These are phyloP conservation scores for Fomitopsis pinicola DNA, from an alignment of 1,284 basidiomycete species.

Conservation along the genomic window DNA sequence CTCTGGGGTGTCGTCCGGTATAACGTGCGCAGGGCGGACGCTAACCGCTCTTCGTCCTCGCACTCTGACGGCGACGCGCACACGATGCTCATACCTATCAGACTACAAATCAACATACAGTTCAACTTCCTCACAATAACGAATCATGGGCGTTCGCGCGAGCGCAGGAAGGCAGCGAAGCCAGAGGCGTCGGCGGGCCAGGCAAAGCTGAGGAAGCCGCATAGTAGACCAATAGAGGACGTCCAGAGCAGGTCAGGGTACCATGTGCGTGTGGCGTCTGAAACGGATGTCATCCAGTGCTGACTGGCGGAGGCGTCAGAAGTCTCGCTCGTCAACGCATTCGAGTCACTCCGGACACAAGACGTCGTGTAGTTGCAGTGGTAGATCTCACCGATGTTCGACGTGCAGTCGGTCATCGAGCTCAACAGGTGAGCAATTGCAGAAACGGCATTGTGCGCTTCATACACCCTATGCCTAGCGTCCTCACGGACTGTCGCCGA, in stretches of 20 bases:
- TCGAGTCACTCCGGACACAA: neutral
- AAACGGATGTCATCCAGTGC: neutral
- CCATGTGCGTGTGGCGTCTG: neutral
- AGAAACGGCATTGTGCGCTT: too few species aligned
- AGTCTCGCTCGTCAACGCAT: neutral
- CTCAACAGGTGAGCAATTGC: neutral
- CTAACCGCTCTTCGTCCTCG: neutral
- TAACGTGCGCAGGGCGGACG: neutral
- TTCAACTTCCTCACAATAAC: conserved; percentile 5
- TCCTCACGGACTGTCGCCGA: neutral
- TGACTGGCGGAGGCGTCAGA: neutral
- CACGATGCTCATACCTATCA: conserved; percentile 5
- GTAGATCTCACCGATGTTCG: neutral
- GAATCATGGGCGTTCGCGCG: neutral
- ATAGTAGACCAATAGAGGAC: neutral
- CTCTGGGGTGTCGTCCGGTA: neutral
- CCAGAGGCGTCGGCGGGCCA: neutral
- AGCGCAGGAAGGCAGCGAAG: neutral
- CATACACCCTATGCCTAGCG: neutral
- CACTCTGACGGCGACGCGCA: neutral
- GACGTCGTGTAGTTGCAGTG: neutral
- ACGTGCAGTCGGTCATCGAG: neutral
- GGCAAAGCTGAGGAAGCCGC: neutral
- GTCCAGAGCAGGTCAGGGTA: neutral
- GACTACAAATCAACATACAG: conserved; percentile 4